Conservation (phyloP, 2,329 filamentous ascomycete species). For the Fusarium concolor region DNA sequence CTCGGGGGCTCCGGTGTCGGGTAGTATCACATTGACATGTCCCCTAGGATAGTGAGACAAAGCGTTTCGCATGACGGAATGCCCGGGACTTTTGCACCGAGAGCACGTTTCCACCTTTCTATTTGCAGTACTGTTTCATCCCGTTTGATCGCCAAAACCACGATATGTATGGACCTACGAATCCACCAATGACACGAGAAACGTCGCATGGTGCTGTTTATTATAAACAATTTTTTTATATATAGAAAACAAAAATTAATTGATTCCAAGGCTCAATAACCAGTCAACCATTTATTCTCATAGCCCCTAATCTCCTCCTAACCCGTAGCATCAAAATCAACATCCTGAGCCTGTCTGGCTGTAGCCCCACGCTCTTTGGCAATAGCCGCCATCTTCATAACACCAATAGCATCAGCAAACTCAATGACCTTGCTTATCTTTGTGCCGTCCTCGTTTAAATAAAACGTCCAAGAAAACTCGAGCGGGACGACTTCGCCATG, state of each 20-base stretch:
- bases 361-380: background rate
- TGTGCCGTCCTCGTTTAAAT: constrained; percentile 19
- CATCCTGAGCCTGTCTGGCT: background rate
- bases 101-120: background rate
- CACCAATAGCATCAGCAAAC: constrained; percentile 18
- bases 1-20: background rate
- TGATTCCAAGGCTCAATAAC: background rate
- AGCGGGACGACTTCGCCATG: constrained; percentile 6
- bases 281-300: background rate
- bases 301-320: no score
- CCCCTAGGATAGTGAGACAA: background rate
- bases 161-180: background rate
- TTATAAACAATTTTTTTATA: background rate
- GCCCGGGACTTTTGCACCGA: background rate
- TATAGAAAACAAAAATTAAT: background rate
- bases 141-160: background rate
- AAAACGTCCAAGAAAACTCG: constrained; percentile 21
- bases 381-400: constrained; percentile 3
- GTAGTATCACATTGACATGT: background rate
- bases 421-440: constrained; percentile 31
- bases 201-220: background rate
- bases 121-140: constrained; percentile 1
- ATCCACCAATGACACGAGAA: background rate
- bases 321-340: background rate
- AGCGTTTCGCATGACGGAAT: background rate